Conservation (phyloP, 768 basidiomycete species). For the Albatrellus ellisii region DNA sequence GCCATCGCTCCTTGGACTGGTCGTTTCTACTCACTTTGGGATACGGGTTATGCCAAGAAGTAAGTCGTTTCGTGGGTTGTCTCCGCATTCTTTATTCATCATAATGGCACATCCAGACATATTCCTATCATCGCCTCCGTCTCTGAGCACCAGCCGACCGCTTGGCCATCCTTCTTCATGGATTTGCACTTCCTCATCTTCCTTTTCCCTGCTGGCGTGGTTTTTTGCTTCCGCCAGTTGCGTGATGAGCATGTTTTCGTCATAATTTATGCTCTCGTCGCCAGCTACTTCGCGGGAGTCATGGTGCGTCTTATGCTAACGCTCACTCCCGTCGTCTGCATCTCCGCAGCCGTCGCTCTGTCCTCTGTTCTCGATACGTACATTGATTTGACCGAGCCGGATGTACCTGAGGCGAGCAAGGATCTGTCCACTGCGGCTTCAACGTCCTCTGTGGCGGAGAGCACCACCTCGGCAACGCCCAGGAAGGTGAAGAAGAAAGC, state of each 20-base stretch:
- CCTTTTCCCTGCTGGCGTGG: slow-evolving; percentile 93
- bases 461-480: slow-evolving; percentile 11
- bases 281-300: slow-evolving; percentile 97
- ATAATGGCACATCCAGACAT: slow-evolving; percentile 34
- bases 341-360: slow-evolving; percentile 81
- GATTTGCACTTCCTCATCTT: slow-evolving; percentile 97
- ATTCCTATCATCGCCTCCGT: slow-evolving; percentile 99
- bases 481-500: slow-evolving; percentile 27
- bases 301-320: slow-evolving; percentile 99
- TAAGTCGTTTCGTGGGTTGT: slow-evolving; percentile 23
- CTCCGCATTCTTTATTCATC: slow-evolving; percentile 4
- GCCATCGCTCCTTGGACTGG: slow-evolving; percentile 99
- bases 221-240: slow-evolving; percentile 86
- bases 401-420: slow-evolving; percentile 22
- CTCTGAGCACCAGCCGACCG: slow-evolving; percentile 98
- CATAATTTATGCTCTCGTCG: slow-evolving; percentile 93
- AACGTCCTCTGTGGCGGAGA: background rate
- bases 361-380: slow-evolving; percentile 83
- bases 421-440: slow-evolving; percentile 19
- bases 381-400: slow-evolving; percentile 73
- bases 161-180: slow-evolving; percentile 99
- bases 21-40: slow-evolving; percentile 98
- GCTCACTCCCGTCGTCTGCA: slow-evolving; percentile 93
- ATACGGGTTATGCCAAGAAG: slow-evolving; percentile 98
- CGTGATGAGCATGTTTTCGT: slow-evolving; percentile 97